Conservation (phyloP, 768 basidiomycete species). For the Kwoniella sp. region DNA sequence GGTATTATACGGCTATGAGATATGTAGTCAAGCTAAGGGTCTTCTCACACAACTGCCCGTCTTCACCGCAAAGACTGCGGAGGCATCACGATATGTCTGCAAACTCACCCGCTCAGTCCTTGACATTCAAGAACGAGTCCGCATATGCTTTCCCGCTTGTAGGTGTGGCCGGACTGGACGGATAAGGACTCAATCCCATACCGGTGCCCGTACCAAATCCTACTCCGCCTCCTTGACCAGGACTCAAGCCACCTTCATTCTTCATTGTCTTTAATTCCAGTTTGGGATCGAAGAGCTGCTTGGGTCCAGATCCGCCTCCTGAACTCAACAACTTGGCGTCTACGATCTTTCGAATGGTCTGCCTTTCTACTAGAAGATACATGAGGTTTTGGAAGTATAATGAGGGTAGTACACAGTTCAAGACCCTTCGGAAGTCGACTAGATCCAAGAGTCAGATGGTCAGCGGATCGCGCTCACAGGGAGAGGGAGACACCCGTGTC, state of each 20-base stretch:
- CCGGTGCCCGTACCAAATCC: not conserved
- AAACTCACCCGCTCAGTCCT: not conserved
- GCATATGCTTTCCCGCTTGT: not conserved
- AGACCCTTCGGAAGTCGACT: not conserved
- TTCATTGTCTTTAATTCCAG: not conserved
- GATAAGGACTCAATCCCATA: not conserved
- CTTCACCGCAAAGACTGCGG: too few relatives aligned
- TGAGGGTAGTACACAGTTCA: not conserved
- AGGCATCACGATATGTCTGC: too few relatives aligned
- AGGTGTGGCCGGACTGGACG: not conserved
- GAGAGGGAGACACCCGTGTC: too few relatives aligned
- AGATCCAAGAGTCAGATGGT: too few relatives aligned
- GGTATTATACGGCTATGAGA: too few relatives aligned
- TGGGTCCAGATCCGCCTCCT: not conserved
- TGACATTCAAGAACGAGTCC: slow-evolving; percentile 1
- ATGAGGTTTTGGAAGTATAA: not conserved
- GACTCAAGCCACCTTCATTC: not conserved
- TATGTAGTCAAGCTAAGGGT: too few relatives aligned
- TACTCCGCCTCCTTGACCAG: not conserved
- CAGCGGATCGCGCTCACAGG: too few relatives aligned
- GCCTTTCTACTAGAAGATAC: not conserved
- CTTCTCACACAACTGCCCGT: too few relatives aligned
- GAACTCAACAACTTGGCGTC: not conserved
- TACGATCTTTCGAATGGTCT: not conserved
- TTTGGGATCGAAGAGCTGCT: not conserved